Conservation (phyloP, 371 early-diverging fungal genomes). For the Actinomucor elegans region DNA sequence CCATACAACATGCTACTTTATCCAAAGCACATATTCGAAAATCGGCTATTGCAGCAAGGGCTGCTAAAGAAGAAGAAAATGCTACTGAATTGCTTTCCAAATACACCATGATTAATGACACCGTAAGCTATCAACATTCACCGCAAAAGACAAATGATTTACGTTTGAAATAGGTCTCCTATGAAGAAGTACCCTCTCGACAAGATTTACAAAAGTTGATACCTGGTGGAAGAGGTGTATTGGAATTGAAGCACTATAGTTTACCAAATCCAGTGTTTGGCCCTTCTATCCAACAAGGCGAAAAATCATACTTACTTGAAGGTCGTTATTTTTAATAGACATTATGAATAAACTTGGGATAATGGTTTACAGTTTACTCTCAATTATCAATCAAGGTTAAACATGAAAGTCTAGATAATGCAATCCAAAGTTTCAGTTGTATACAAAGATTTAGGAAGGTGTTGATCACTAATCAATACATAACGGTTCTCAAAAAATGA, state of each 20-base stretch:
- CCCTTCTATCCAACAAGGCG: constrained; percentile 20
- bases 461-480: no score
- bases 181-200: constrained; percentile 50
- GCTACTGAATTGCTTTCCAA: constrained; percentile 46
- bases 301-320: constrained; percentile 24
- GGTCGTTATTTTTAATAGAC: constrained; percentile 24
- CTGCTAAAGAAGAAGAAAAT: constrained; percentile 53
- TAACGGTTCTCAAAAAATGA: no score
- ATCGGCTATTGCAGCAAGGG: constrained; percentile 49
- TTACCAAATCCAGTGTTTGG: constrained; percentile 57
- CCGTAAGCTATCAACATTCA: no score
- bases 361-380: no score
- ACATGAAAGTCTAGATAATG: not conserved
- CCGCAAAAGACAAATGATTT: no score
- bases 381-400: no score
- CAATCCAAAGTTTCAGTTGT: not conserved
- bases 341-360: not conserved
- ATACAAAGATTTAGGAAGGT: not conserved
- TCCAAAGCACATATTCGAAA: constrained; percentile 42
- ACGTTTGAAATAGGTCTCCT: constrained; percentile 37
- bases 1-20: constrained; percentile 54
- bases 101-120: constrained; percentile 59
- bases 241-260: constrained; percentile 49
- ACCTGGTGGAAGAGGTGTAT: constrained; percentile 59
- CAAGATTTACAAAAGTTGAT: constrained; percentile 56